These are phyloP conservation scores for Moniliophthora roreri DNA, from an alignment of 1,284 basidiomycete species.

Conservation along the genomic window DNA sequence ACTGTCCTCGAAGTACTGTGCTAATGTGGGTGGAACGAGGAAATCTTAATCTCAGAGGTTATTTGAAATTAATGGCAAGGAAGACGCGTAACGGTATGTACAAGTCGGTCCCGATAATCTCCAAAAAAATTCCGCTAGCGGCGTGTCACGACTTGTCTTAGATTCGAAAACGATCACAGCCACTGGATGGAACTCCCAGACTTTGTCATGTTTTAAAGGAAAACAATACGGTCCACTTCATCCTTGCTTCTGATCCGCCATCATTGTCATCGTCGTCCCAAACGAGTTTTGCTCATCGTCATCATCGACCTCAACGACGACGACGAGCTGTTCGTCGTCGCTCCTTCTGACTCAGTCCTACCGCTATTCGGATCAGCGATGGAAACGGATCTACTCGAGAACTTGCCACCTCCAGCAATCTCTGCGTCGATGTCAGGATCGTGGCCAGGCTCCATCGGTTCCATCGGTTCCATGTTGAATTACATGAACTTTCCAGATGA, in stretches of 20 bases:
- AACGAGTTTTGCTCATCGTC: no score
- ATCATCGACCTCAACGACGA: neutral
- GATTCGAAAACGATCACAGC: neutral
- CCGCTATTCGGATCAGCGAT: neutral
- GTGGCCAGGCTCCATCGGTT: no score
- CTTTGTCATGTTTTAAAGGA: neutral
- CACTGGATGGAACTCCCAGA: neutral
- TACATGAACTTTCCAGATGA: constrained; percentile 1
- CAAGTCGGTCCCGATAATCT: no score
- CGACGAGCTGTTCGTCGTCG: neutral
- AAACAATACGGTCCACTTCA: neutral
- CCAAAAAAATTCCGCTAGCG: no score
- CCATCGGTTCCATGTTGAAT: neutral
- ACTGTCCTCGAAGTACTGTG: no score
- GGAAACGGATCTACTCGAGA: neutral
- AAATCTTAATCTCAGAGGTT: no score
- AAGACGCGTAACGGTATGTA: no score
- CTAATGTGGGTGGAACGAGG: no score
- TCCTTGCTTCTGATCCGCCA: neutral
- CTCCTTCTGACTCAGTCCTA: neutral
- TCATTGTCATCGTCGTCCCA: neutral
- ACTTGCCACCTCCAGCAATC: neutral
- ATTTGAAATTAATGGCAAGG: no score
- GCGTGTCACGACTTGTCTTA: neutral
- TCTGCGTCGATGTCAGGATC: neutral